Conservation (phyloP, 2,329 filamentous ascomycete genomes). For the Monilinia polystroma region DNA sequence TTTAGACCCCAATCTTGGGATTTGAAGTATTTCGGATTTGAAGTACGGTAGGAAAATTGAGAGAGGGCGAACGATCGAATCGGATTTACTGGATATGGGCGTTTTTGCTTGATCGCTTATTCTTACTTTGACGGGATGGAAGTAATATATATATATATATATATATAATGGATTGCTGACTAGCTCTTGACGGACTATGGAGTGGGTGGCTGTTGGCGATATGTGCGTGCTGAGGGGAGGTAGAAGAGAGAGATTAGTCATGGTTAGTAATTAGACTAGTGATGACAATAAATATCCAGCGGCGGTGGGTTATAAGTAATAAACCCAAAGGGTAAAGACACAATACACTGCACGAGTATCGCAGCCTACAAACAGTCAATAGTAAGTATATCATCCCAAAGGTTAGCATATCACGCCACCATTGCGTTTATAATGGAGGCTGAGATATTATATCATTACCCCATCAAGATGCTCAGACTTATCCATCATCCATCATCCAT, state of each 20-base stretch:
- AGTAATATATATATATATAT: neutral
- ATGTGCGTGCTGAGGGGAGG: neutral
- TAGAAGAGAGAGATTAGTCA: neutral
- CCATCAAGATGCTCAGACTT: neutral
- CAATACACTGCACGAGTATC: neutral
- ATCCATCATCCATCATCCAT: too few species aligned
- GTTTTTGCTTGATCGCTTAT: neutral
- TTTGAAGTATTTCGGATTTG: neutral
- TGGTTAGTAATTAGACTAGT: neutral
- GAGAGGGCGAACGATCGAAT: neutral
- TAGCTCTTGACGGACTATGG: too few species aligned
- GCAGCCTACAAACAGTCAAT: neutral
- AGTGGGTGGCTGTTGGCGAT: neutral
- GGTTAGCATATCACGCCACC: neutral
- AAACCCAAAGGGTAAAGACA: neutral
- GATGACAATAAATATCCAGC: neutral
- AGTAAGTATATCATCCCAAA: too few species aligned
- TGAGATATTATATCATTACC: neutral
- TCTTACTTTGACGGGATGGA: neutral
- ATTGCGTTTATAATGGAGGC: slow-evolving; percentile 7
- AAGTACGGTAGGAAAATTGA: neutral
- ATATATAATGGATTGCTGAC: neutral
- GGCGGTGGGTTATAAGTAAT: neutral
- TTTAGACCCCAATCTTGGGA: slow-evolving; percentile 5
- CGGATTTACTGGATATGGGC: neutral